Evolutionary conservation across 805 yeast genomes (phyloP), one percentile per base, ranked within the genome.

Genomic region (Saccharomyces eubayanus): DNA sequence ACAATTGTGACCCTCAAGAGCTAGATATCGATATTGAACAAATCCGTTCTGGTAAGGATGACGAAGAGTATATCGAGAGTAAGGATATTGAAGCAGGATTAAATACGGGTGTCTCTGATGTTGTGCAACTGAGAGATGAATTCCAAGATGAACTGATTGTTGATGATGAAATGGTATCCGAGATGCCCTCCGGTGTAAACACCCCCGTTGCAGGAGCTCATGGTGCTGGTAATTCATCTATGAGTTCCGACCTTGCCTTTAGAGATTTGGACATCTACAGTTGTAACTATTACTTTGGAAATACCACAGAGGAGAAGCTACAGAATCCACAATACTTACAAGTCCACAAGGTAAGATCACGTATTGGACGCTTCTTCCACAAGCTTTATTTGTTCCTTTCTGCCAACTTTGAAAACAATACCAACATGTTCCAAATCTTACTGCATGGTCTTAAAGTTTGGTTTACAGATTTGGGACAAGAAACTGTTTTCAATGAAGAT

Each of bases 381-480:
- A 72, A 73, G 5, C 66, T 87, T 4, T 78, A 75, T 52, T 61
- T 68, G 8, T 78, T 76, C 57, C 68, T 89, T 53, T 61, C 69
- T 6, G 66, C 73, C 1, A 70, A 79, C 50, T 77, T 77, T 47
- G 82, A 79, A 45, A 89, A 87, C 55, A 85, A 88, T 56, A 79
- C 86, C 6, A 78, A 80, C 11, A 65, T 86, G 5, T 78, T 84
- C 64, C 81, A 81, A 56, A 79, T 82, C 48, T 75, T 85, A 31
- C 69, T 89, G 31, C 80, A 81, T 62, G 83, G 85, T 2, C 65
- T 85, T 47, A 82, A 85, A 57, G 80, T 85, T 6, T 94, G 95
- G 89, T 84, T 85, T 60, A 75, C 85, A 28, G 94, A 89, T 63
- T 85, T 85, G 28, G 96, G 96, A 1, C 77, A 80, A 53, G 95